phyloP scores from a whole-genome alignment of 1,284 basidiomycete genomes.

The Trametes pubescens region DNA sequence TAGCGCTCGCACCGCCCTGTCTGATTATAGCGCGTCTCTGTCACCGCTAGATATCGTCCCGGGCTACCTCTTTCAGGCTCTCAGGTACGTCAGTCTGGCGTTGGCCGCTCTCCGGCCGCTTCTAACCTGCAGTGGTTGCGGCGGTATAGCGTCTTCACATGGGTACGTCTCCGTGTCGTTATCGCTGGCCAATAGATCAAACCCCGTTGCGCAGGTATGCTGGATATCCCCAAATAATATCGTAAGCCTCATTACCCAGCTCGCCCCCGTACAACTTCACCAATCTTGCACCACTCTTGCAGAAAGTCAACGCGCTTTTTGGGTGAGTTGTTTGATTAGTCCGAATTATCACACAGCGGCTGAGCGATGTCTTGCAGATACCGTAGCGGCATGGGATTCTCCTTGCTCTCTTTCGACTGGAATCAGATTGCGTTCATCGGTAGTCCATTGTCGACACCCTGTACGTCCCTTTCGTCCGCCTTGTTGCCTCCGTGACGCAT shows the following conservation, averaged over 20 bases:
- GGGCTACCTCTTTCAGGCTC: constrained; percentile 67
- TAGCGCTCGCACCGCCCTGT: constrained; percentile 1
- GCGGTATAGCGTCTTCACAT: constrained; percentile 59
- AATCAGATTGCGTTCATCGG: constrained; percentile 71
- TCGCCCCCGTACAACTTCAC: not conserved
- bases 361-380: constrained; percentile 29
- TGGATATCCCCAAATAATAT: constrained; percentile 82
- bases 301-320: constrained; percentile 78
- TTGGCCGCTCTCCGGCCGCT: constrained; percentile 1
- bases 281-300: not conserved
- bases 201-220: constrained; percentile 48
- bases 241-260: constrained; percentile 30
- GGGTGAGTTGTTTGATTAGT: constrained; percentile 64
- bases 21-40: constrained; percentile 3
- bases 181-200: not conserved
- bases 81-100: constrained; percentile 34
- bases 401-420: constrained; percentile 77
- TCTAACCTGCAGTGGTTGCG: not conserved
- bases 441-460: constrained; percentile 54
- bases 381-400: constrained; percentile 65
- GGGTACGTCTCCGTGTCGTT: constrained; percentile 48
- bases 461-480: constrained; percentile 30
- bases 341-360: not conserved
- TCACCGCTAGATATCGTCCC: constrained; percentile 58
- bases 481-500: not conserved